Conservation (phyloP, 176 grass and related monocot species). For the Tillandsia fasciculata region DNA sequence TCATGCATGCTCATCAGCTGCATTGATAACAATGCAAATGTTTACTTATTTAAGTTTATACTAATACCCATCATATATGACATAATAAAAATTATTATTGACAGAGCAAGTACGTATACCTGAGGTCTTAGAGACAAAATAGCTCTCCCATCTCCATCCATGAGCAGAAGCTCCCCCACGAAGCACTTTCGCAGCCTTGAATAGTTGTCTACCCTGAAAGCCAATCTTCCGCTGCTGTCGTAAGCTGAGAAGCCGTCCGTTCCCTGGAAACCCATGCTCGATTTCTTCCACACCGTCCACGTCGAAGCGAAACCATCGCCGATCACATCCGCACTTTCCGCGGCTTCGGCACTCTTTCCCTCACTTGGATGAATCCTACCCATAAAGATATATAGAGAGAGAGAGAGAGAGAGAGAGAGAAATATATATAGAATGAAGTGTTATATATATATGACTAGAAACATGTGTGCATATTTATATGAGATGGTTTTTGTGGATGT, state of each 20-base stretch:
- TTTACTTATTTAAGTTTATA: neutral
- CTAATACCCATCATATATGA: no score
- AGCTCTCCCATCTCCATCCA: conserved; percentile 49
- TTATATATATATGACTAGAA: neutral
- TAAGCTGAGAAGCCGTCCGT: conserved; percentile 89
- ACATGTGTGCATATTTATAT: conserved; percentile 3
- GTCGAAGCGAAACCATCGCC: conserved; percentile 15
- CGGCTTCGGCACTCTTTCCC: conserved; percentile 3
- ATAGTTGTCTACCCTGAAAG: conserved; percentile 88
- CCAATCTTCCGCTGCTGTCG: conserved; percentile 44
- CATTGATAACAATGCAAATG: neutral
- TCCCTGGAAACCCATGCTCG: conserved; percentile 89
- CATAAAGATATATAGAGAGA: conserved; percentile 14
- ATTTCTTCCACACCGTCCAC: conserved; percentile 97
- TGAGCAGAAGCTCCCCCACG: conserved; percentile 66
- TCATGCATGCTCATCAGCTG: conserved; percentile 85
- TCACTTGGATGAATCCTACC: conserved; percentile 42
- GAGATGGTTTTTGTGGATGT: conserved; percentile 20
- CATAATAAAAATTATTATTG: neutral
- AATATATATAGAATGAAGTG: conserved; percentile 7
- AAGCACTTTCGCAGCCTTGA: conserved; percentile 46
- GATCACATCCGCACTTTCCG: neutral
- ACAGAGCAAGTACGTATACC: conserved; percentile 17
- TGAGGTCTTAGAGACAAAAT: conserved; percentile 56
- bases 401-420: neutral